These are phyloP conservation scores for Lachnellula cervina DNA, from an alignment of 2,329 filamentous ascomycete genomes.

Conservation along the genomic window DNA sequence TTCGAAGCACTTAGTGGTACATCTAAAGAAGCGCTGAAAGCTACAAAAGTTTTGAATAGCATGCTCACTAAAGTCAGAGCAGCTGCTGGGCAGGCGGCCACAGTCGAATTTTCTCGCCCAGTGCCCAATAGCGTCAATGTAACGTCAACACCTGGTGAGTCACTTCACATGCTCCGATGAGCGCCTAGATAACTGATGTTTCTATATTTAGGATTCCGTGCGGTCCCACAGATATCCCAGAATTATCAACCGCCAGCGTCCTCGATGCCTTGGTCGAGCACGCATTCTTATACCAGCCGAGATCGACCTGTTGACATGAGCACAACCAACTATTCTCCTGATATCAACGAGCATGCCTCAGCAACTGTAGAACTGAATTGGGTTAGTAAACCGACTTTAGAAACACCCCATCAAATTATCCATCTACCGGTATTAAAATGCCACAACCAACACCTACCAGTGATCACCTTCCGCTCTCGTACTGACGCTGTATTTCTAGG, in stretches of 20 bases:
- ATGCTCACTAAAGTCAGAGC: slow-evolving; percentile 19
- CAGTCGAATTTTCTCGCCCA: not conserved
- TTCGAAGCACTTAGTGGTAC: slow-evolving; percentile 13
- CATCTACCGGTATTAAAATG: too few species aligned
- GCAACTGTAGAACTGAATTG: slow-evolving; percentile 4
- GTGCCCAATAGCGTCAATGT: not conserved
- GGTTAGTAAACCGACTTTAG: too few species aligned
- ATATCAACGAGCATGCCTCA: not conserved
- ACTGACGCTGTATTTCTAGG: slow-evolving; percentile 1
- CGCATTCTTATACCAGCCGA: not conserved
- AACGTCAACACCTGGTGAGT: not conserved
- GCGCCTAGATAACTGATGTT: not conserved
- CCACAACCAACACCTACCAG: not conserved
- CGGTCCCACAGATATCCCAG: not conserved
- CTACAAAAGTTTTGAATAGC: slow-evolving; percentile 14
- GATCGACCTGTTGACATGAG: not conserved
- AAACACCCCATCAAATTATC: too few species aligned
- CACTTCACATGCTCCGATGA: not conserved
- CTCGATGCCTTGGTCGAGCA: not conserved
- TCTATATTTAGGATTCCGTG: not conserved
- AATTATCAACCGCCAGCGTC: not conserved
- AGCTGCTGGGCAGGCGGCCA: not conserved
- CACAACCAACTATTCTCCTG: not conserved
- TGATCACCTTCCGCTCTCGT: not conserved
- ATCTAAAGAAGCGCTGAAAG: slow-evolving; percentile 21